Evolutionary conservation across 2,329 filamentous ascomycete genomes (phyloP).

Genomic region (Fusarium pininemorale): DNA sequence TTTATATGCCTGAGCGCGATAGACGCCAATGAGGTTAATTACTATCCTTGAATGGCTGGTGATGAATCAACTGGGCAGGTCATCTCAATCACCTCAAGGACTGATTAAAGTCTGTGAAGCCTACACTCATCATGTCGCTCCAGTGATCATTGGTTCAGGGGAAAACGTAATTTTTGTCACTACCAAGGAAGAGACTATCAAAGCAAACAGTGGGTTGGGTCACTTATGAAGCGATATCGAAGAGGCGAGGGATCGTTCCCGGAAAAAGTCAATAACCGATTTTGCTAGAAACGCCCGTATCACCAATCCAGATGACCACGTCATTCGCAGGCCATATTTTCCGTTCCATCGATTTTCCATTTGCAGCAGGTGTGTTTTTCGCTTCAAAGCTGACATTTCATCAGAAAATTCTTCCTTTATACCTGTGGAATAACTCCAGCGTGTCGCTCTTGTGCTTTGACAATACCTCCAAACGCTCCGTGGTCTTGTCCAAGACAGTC

Average conservation of each 20-base stretch:
- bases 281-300: neutral
- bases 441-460: neutral
- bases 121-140: too few species aligned
- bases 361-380: neutral
- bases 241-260: accelerated
- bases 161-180: neutral
- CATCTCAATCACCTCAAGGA: neutral
- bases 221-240: neutral
- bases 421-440: neutral
- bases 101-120: neutral
- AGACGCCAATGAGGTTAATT: neutral
- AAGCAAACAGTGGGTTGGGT: neutral
- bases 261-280: too few species aligned
- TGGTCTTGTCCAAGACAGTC: neutral
- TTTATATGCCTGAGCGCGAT: accelerated
- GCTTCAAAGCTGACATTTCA: too few species aligned
- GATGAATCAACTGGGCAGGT: accelerated
- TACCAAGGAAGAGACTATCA: neutral
- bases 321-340: too few species aligned
- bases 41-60: too few species aligned
- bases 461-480: accelerated
- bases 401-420: accelerated
- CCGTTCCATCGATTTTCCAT: too few species aligned
- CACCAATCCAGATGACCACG: too few species aligned
- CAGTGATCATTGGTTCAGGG: too few species aligned